Conservation (phyloP, 345 rosid genomes). For the Sonneratia alba region DNA sequence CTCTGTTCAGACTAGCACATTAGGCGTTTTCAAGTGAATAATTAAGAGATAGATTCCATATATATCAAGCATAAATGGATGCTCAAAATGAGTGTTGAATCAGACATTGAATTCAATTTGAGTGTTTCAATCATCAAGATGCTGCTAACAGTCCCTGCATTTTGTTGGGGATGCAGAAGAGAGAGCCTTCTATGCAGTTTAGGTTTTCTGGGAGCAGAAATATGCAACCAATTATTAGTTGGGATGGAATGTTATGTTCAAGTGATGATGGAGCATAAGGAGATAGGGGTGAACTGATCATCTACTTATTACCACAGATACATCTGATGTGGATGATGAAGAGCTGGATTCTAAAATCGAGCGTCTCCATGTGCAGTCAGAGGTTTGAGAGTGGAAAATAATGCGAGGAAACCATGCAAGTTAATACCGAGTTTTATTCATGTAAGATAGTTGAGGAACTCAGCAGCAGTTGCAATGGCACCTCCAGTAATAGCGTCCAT, state of each 20-base stretch:
- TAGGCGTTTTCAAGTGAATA: too few species aligned
- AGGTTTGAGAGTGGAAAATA: neutral
- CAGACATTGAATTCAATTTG: too few species aligned
- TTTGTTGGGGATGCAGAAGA: too few species aligned
- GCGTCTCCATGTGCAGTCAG: neutral
- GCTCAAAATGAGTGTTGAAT: too few species aligned
- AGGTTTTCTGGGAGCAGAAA: neutral
- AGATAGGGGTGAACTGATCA: neutral
- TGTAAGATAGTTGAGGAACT: constrained; percentile 45
- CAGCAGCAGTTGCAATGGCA: constrained; percentile 76
- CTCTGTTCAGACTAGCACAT: too few species aligned
- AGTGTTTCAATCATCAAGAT: too few species aligned
- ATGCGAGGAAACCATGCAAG: neutral
- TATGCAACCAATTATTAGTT: neutral
- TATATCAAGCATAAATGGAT: too few species aligned
- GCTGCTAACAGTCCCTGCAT: too few species aligned
- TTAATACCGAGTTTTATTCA: constrained; percentile 5
- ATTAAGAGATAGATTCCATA: too few species aligned
- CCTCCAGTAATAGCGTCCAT: constrained; percentile 65
- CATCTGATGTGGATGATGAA: too few species aligned
- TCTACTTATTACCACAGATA: neutral
- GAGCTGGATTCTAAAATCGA: neutral
- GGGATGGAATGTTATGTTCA: too few species aligned
- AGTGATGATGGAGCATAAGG: neutral
- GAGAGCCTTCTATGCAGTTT: too few species aligned